Conservation (phyloP, 2,329 filamentous ascomycete genomes). For the Fusarium mangiferae region DNA sequence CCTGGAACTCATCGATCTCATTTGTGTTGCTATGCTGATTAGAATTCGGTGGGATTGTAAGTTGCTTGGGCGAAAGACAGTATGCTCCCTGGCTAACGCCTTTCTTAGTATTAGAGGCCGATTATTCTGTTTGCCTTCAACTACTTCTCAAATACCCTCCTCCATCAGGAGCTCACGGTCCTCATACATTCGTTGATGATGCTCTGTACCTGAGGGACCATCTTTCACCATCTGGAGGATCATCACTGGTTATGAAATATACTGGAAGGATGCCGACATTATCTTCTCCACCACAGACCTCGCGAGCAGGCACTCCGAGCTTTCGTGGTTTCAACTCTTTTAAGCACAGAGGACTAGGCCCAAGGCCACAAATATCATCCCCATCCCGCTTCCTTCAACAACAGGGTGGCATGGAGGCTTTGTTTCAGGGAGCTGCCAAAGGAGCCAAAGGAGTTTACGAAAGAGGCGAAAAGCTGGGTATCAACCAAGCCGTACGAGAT, state of each 20-base stretch:
- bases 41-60: slow-evolving; percentile 89
- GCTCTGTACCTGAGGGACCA: slow-evolving; percentile 79
- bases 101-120: slow-evolving; percentile 77
- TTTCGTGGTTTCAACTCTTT: slow-evolving; percentile 50
- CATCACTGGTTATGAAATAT: slow-evolving; percentile 76
- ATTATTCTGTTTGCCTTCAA: slow-evolving; percentile 87
- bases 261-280: slow-evolving; percentile 64
- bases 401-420: slow-evolving; percentile 71
- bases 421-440: slow-evolving; percentile 81
- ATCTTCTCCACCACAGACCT: slow-evolving; percentile 38
- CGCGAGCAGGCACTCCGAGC: slow-evolving; percentile 49
- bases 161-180: slow-evolving; percentile 69
- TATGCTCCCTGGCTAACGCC: slow-evolving; percentile 37
- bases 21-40: slow-evolving; percentile 94
- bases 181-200: slow-evolving; percentile 86
- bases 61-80: slow-evolving; percentile 44
- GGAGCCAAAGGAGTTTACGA: slow-evolving; percentile 79
- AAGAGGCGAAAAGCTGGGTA: slow-evolving; percentile 78
- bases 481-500: slow-evolving; percentile 83
- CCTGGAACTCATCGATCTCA: slow-evolving; percentile 83
- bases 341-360: slow-evolving; percentile 54
- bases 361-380: slow-evolving; percentile 58
- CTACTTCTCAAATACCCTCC: slow-evolving; percentile 85
- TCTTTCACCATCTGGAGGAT: slow-evolving; percentile 69
- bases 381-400: slow-evolving; percentile 65